Conservation (phyloP, 805 yeast species). For the Yamadazyma endophytica region DNA sequence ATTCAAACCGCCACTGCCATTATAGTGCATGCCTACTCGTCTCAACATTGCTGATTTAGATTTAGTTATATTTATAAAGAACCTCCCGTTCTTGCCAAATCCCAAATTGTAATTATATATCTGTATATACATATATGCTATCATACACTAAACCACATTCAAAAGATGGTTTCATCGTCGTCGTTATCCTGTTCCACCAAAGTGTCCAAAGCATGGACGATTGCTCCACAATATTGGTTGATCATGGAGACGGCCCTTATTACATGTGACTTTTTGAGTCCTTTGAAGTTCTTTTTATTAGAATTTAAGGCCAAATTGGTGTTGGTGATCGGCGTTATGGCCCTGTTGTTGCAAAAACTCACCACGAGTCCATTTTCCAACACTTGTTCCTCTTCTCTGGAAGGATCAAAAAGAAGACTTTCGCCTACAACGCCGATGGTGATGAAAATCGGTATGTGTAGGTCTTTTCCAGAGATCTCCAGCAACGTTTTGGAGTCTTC, state of each 20-base stretch:
- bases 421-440: slow-evolving; percentile 72
- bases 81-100: neutral
- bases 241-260: slow-evolving; percentile 55
- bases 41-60: slow-evolving; percentile 50
- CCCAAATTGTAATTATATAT: neutral
- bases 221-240: slow-evolving; percentile 55
- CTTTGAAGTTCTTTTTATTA: slow-evolving; percentile 46
- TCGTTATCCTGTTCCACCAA: slow-evolving; percentile 40
- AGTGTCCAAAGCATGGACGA: slow-evolving; percentile 54
- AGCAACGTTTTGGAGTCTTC: slow-evolving; percentile 49
- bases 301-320: slow-evolving; percentile 56
- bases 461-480: slow-evolving; percentile 15
- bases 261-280: slow-evolving; percentile 47
- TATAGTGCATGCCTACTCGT: slow-evolving; percentile 83
- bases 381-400: slow-evolving; percentile 83
- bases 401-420: slow-evolving; percentile 76
- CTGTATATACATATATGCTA: slow-evolving; percentile 3
- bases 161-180: slow-evolving; percentile 25
- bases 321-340: slow-evolving; percentile 70
- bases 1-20: slow-evolving; percentile 97
- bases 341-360: slow-evolving; percentile 64
- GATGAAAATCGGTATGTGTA: slow-evolving; percentile 73
- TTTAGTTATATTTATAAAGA: neutral
- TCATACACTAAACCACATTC: slow-evolving; percentile 1
- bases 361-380: slow-evolving; percentile 77